Evolutionary conservation across 78 protist species (phyloP), one percentile per base, ranked within the genome.

Genomic region (Corallochytrium limacisporum): DNA sequence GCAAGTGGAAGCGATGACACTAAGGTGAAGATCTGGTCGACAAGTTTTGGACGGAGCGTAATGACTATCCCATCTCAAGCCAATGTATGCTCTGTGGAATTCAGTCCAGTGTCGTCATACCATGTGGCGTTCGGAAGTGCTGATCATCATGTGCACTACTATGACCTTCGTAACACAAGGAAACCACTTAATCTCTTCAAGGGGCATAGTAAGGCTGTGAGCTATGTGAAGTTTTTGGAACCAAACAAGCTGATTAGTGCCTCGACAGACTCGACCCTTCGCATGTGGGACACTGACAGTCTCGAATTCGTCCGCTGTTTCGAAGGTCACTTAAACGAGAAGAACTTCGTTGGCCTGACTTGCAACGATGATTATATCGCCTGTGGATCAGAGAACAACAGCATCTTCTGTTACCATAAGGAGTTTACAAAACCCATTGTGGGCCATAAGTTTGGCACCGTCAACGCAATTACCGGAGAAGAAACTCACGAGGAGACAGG

Each of bases 291-390:
- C 9, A 12, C 33, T 7, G 42, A 57, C 32, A 15, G 12, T 12
- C 13, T 7, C 12, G 42, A 57, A 28, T 39, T 10, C 37, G n/a
- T 57, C 13, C 48, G 10, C 12, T 10, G 44, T 66, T 62, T 67
- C 51, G 62, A 66, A 16, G 88, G 88, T 12, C 88, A 83, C 66
- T 37, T 75, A 36, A 83, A 83, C 67, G 83, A 77, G 44, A 72
- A 69, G 69, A 83, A 83, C 62, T 83, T 83, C 65, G 88, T 83
- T 29, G 88, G 88, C 13, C 63, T 83, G 31, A 69, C 88, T 1
- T 61, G 75, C 3, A 74, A 74, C 43, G 75, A 73, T 10, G 82
- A 78, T 42, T 78, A 69, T 47, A 70, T 83, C 36, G 77, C 82
- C 22, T 78, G 82, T 47, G 88, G 88, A 5, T 44, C 68, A 48